These are phyloP conservation scores for Eurotiales sp. DNA, from an alignment of 2,329 filamentous ascomycete genomes.

Conservation along the genomic window DNA sequence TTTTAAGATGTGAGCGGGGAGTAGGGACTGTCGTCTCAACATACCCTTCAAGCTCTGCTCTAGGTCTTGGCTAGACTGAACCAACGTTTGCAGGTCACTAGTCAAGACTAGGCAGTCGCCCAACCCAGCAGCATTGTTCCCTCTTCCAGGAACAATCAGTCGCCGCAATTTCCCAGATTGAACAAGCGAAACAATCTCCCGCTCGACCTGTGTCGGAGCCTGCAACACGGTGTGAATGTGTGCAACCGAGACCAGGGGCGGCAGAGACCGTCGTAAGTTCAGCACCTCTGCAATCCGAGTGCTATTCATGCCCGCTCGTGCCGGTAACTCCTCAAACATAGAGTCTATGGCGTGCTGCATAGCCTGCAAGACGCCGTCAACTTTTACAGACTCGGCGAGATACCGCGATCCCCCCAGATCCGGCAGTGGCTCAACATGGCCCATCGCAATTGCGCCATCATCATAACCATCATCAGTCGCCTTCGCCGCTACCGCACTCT, in stretches of 20 bases:
- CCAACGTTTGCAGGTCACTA: slow-evolving; percentile 49
- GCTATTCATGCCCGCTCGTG: slow-evolving; percentile 57
- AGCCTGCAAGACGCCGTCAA: slow-evolving; percentile 50
- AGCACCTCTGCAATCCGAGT: slow-evolving; percentile 57
- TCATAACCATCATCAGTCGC: slow-evolving; percentile 16
- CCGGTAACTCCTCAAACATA: slow-evolving; percentile 56
- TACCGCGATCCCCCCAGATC: slow-evolving; percentile 51
- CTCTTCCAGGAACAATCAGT: slow-evolving; percentile 55
- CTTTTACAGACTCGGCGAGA: slow-evolving; percentile 36
- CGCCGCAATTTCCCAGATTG: slow-evolving; percentile 51
- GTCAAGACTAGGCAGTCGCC: slow-evolving; percentile 57
- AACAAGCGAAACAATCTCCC: slow-evolving; percentile 54
- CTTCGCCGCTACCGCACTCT: not conserved
- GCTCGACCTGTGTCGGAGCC: slow-evolving; percentile 56
- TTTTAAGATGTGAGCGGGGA: slow-evolving; percentile 7
- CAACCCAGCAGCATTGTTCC: slow-evolving; percentile 52
- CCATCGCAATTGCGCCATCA: slow-evolving; percentile 14
- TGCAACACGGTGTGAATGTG: slow-evolving; percentile 57
- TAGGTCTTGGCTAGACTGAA: slow-evolving; percentile 33
- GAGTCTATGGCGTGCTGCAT: slow-evolving; percentile 37
- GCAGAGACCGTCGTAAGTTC: slow-evolving; percentile 53
- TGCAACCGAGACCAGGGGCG: slow-evolving; percentile 57
- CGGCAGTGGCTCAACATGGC: slow-evolving; percentile 44
- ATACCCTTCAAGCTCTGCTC: slow-evolving; percentile 34
- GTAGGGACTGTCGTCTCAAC: not conserved